Conservation (phyloP, 208 protist genomes). For the Leishmania guyanensis region DNA sequence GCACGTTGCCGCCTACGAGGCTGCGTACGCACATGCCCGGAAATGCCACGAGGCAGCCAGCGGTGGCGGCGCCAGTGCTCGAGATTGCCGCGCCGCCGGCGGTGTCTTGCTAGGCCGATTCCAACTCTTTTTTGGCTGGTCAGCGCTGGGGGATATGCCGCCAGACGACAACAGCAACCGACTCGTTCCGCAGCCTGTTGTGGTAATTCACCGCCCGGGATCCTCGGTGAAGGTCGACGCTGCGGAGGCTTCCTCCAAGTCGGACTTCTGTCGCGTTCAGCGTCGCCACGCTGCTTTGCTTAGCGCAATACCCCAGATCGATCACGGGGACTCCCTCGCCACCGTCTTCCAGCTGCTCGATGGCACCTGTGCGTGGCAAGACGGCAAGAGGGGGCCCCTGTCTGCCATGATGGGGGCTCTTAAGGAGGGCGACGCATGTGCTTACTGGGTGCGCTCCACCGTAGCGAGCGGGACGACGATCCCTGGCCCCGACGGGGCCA, state of each 20-base stretch:
- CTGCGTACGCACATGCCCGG: slow-evolving; percentile 18
- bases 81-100: not conserved
- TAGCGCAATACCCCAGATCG: slow-evolving; percentile 31
- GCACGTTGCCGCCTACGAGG: slow-evolving; percentile 43
- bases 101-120: slow-evolving; percentile 61
- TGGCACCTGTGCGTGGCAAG: slow-evolving; percentile 4
- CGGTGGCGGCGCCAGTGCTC: not conserved
- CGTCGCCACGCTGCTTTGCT: not conserved
- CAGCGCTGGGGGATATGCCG: slow-evolving; percentile 62
- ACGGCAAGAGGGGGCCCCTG: not conserved
- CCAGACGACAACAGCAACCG: slow-evolving; percentile 76
- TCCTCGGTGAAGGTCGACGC: not conserved
- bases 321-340: slow-evolving; percentile 43
- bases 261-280: slow-evolving; percentile 13
- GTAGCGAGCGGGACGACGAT: slow-evolving; percentile 62
- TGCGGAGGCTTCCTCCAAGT: not conserved
- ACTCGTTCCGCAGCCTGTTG: slow-evolving; percentile 70
- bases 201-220: slow-evolving; percentile 18
- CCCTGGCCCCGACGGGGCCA: slow-evolving; percentile 73
- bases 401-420: not conserved
- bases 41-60: slow-evolving; percentile 7
- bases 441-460: slow-evolving; percentile 54
- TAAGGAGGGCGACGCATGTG: slow-evolving; percentile 8
- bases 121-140: slow-evolving; percentile 64
- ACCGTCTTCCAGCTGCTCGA: slow-evolving; percentile 29